Conservation (phyloP, 139 green algal species). For the Haematococcus lacustris region DNA sequence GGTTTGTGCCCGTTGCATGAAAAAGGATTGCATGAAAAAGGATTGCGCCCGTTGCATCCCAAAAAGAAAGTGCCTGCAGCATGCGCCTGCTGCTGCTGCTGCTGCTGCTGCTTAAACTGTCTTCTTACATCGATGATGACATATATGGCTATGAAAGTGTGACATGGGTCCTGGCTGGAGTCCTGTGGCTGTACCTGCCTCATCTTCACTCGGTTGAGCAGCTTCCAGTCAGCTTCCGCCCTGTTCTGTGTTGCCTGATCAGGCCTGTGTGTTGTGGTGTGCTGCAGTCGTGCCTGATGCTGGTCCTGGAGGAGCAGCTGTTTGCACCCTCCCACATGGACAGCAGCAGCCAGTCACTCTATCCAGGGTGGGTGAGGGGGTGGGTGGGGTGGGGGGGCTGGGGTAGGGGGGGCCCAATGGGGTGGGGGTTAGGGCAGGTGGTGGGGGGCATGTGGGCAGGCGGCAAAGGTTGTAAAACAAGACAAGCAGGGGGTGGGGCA, state of each 20-base stretch:
- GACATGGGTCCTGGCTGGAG: neutral
- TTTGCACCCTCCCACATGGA: constrained; percentile 39
- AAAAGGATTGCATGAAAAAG: neutral
- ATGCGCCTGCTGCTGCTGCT: neutral
- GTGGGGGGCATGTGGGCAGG: neutral
- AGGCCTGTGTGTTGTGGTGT: too few species aligned
- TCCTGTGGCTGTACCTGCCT: neutral
- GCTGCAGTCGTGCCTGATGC: constrained; percentile 60
- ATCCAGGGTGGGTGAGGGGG: neutral
- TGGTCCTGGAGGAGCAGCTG: constrained; percentile 68
- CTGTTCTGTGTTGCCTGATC: too few species aligned
- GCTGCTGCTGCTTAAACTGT: neutral
- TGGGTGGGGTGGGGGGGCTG: neutral
- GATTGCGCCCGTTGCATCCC: neutral
- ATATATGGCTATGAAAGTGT: neutral
- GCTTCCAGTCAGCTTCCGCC: neutral
- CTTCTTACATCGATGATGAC: neutral
- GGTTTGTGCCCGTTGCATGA: neutral
- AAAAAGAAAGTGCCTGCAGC: neutral
- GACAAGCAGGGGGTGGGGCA: neutral
- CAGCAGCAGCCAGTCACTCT: constrained; percentile 14
- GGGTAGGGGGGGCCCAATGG: neutral
- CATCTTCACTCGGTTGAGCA: neutral
- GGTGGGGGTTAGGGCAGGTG: neutral
- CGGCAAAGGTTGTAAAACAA: neutral